phyloP scores from a whole-genome alignment of 805 yeast species.

The Yamadazyma tumulicola region DNA sequence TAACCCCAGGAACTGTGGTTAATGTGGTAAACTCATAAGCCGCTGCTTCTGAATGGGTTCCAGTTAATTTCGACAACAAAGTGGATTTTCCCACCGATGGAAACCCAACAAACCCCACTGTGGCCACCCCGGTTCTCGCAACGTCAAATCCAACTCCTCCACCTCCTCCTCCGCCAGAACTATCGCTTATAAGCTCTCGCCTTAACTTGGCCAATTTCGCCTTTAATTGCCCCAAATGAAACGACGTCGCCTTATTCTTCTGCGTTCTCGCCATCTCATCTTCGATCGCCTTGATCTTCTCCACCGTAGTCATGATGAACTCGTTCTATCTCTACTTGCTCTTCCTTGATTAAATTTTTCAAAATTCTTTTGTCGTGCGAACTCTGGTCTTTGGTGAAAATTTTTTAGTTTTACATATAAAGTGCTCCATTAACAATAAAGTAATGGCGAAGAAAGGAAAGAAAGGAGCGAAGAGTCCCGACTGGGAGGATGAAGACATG shows the following conservation, averaged over 20 bases:
- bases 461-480: constrained; percentile 59
- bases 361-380: not conserved
- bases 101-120: constrained; percentile 97
- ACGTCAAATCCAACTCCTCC: constrained; percentile 97
- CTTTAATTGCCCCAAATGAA: constrained; percentile 94
- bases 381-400: constrained; percentile 9
- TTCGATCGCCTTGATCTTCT: constrained; percentile 80
- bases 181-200: constrained; percentile 74
- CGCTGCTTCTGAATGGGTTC: constrained; percentile 97
- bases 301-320: constrained; percentile 41
- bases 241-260: constrained; percentile 95
- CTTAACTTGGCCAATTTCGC: constrained; percentile 94
- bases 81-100: constrained; percentile 96
- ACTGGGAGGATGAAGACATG: constrained; percentile 76
- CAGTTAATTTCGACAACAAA: constrained; percentile 80
- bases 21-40: constrained; percentile 96
- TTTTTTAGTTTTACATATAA: constrained; percentile 4
- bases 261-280: constrained; percentile 98
- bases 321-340: not conserved
- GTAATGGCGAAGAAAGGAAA: constrained; percentile 57
- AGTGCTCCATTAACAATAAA: constrained; percentile 9
- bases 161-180: constrained; percentile 66
- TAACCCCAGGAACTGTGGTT: constrained; percentile 96
- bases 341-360: not conserved
- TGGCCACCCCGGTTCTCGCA: constrained; percentile 97